phyloP scores from a whole-genome alignment of 163 green algal species.

The Dunaliella salina region DNA sequence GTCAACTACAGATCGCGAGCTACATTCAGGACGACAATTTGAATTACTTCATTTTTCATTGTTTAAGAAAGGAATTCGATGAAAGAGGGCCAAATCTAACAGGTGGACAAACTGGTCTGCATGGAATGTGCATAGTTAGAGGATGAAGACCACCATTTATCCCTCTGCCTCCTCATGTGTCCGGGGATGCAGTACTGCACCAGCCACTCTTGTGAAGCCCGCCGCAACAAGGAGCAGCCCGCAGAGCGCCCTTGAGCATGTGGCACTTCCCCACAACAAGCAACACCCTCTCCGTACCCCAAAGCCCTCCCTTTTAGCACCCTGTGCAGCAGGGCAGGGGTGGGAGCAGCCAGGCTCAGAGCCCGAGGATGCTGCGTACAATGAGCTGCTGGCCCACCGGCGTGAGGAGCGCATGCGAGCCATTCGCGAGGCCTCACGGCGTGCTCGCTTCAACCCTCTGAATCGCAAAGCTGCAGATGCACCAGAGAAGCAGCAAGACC shows the following conservation, averaged over 20 bases:
- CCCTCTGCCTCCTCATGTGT: too few species aligned
- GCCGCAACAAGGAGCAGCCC: not conserved
- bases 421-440: not conserved
- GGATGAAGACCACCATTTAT: too few species aligned
- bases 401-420: slow-evolving; percentile 6
- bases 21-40: too few species aligned
- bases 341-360: not conserved
- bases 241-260: not conserved
- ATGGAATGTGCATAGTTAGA: too few species aligned
- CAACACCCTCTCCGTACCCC: not conserved
- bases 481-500: not conserved
- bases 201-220: too few species aligned
- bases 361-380: slow-evolving; percentile 25
- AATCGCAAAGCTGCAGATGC: not conserved
- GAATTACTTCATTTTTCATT: too few species aligned
- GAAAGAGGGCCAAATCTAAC: too few species aligned
- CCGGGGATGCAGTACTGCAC: too few species aligned
- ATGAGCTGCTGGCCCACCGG: slow-evolving; percentile 21
- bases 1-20: too few species aligned
- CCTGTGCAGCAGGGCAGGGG: not conserved
- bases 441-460: not conserved
- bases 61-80: too few species aligned
- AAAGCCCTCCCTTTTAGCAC: not conserved
- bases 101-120: too few species aligned
- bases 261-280: not conserved